A percentile compares a stretch with the other conserved stretches of the same genome.
phyloP scores from a whole-genome alignment of 768 basidiomycete genomes.

The Peribolospora baueri region DNA sequence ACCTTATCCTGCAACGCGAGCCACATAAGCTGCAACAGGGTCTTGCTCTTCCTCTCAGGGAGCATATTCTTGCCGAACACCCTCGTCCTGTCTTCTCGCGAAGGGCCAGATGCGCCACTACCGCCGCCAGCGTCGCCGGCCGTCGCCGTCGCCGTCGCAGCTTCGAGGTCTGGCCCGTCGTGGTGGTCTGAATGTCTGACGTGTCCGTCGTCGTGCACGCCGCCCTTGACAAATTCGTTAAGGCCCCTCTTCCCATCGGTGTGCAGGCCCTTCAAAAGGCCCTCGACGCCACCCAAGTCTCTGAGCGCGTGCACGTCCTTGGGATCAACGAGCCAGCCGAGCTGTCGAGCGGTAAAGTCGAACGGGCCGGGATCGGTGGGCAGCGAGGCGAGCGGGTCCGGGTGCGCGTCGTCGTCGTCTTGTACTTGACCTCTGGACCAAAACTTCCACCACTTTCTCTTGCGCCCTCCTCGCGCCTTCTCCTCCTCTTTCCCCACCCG shows the following conservation, averaged over 20 bases:
- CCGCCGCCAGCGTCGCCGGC: background rate
- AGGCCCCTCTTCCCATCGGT: conserved; percentile 29
- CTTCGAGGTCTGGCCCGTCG: no score
- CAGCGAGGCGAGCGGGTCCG: no score
- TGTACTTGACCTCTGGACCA: no score
- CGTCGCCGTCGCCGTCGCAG: no score
- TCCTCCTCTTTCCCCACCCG: no score
- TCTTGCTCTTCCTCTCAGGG: conserved; percentile 43
- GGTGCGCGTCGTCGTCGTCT: no score
- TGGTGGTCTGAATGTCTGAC: no score
- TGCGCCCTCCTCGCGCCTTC: no score
- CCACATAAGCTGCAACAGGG: conserved; percentile 56
- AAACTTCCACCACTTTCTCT: no score
- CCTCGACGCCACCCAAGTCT: conserved; percentile 42
- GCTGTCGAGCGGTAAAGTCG: conserved; percentile 39
- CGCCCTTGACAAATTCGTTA: background rate
- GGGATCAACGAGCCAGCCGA: conserved; percentile 73
- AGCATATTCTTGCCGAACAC: conserved; percentile 56
- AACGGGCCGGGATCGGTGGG: conserved; percentile 44
- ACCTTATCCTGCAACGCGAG: conserved; percentile 73
- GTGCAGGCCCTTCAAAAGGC: conserved; percentile 48
- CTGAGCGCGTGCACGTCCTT: conserved; percentile 46
- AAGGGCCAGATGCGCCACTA: background rate
- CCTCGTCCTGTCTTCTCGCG: conserved; percentile 30
- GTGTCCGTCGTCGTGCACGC: no score